phyloP scores from a whole-genome alignment of 1,284 basidiomycete genomes.

The Fomes fomentarius region DNA sequence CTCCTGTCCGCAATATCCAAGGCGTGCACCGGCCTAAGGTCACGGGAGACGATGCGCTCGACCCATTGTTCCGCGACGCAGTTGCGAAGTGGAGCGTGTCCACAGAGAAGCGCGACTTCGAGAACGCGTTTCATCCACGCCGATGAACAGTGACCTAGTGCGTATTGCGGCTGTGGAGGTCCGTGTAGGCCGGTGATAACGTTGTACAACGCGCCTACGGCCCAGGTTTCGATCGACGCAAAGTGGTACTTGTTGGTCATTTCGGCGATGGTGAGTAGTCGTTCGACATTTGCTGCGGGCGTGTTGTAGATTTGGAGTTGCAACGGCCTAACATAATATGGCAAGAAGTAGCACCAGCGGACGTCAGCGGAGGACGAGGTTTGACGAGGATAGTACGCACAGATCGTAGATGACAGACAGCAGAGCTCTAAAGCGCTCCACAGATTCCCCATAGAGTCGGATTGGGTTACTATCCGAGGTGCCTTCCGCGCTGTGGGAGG shows the following conservation, averaged over 20 bases:
- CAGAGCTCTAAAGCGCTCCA: slow-evolving; percentile 49
- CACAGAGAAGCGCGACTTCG: slow-evolving; percentile 35
- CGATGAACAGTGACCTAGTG: slow-evolving; percentile 20
- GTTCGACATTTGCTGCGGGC: slow-evolving; percentile 24
- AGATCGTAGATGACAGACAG: slow-evolving; percentile 53
- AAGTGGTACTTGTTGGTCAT: slow-evolving; percentile 40
- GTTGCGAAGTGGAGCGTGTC: slow-evolving; percentile 27
- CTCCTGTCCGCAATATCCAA: slow-evolving; percentile 32
- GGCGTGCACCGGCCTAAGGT: slow-evolving; percentile 28
- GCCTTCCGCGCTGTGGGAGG: slow-evolving; percentile 37
- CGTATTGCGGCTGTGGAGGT: slow-evolving; percentile 14
- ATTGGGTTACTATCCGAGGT: slow-evolving; percentile 51
- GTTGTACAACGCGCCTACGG: slow-evolving; percentile 31
- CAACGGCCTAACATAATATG: slow-evolving; percentile 26
- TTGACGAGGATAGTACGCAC: slow-evolving; percentile 37
- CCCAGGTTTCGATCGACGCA: slow-evolving; percentile 34
- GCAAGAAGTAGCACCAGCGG: not conserved
- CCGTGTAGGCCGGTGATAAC: slow-evolving; percentile 27
- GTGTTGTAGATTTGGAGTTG: slow-evolving; percentile 30
- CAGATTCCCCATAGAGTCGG: slow-evolving; percentile 48
- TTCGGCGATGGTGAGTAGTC: slow-evolving; percentile 32
- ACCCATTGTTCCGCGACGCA: slow-evolving; percentile 32
- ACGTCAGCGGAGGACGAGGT: slow-evolving; percentile 8
- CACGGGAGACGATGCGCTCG: slow-evolving; percentile 26
- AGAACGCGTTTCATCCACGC: slow-evolving; percentile 31